These are phyloP conservation scores for Nothomitra cinnamomea DNA, from an alignment of 2,329 filamentous ascomycete species.

Conservation along the genomic window DNA sequence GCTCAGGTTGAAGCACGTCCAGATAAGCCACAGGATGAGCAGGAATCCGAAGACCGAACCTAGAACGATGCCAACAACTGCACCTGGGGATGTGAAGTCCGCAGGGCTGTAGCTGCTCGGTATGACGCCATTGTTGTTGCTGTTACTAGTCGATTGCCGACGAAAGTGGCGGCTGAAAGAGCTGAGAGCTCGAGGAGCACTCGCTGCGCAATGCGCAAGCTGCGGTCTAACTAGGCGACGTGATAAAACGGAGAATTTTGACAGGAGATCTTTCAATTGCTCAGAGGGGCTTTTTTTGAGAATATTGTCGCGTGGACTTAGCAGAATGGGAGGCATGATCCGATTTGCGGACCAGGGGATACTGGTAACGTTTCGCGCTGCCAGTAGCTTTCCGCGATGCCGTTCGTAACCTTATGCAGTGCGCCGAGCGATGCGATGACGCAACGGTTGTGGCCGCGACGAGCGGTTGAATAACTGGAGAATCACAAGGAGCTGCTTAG, in stretches of 20 bases:
- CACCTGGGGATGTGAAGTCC: slow-evolving; percentile 21
- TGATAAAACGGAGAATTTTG: not conserved
- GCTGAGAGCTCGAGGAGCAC: not conserved
- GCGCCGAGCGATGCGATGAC: not conserved
- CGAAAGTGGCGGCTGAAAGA: not conserved
- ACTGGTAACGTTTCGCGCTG: not conserved
- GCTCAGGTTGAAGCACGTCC: slow-evolving; percentile 30
- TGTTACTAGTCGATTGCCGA: not conserved
- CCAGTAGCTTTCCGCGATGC: not conserved
- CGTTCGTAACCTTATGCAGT: not conserved
- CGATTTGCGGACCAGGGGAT: not conserved
- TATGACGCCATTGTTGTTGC: not conserved
- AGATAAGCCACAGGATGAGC: slow-evolving; percentile 34
- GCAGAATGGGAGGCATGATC: not conserved
- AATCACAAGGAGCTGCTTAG: not conserved
- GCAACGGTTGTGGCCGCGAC: not conserved
- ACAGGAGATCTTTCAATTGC: not conserved
- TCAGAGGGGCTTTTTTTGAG: not conserved
- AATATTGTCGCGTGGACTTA: not conserved
- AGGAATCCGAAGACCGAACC: slow-evolving; percentile 34
- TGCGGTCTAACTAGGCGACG: not conserved
- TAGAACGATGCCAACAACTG: slow-evolving; percentile 28
- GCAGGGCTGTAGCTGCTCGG: not conserved
- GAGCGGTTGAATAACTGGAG: not conserved
- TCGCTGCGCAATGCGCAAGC: not conserved